phyloP scores from a whole-genome alignment of 345 rosid species.

The Dipteronia dyeriana region DNA sequence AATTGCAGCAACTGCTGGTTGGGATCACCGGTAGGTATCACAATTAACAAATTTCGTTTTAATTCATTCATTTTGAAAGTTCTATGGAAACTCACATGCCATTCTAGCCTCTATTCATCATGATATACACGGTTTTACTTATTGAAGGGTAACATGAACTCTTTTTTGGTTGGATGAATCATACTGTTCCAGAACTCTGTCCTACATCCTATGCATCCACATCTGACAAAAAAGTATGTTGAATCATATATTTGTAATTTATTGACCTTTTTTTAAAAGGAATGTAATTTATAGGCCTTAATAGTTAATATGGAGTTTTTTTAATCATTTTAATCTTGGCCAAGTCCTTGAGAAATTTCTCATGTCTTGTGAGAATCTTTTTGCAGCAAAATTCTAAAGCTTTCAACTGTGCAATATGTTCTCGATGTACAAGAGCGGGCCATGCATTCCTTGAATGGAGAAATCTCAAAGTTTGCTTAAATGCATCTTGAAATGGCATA shows the following conservation, averaged over 20 bases:
- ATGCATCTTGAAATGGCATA: background rate
- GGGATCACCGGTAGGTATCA: constrained; percentile 83
- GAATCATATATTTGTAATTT: background rate
- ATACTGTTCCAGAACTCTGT: background rate
- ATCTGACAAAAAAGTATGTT: too few relatives aligned
- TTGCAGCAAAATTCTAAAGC: background rate
- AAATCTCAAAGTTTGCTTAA: background rate
- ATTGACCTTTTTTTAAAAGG: too few relatives aligned
- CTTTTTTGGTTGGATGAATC: background rate
- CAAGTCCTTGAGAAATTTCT: background rate
- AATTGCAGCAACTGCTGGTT: constrained; percentile 91
- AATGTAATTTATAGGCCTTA: background rate
- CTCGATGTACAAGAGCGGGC: background rate
- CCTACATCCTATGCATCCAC: background rate
- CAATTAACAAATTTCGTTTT: background rate
- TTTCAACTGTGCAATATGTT: background rate
- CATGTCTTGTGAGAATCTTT: background rate
- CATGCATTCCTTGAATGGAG: background rate
- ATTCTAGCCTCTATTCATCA: background rate
- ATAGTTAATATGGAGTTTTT: background rate
- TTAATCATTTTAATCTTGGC: background rate
- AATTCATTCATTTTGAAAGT: background rate
- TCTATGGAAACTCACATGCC: background rate
- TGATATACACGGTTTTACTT: background rate
- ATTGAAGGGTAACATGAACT: background rate